Percentiles rank a stretch among this genome's conserved stretches.
Conservation (phyloP, 305 asterid genomes). For the Stenogyne calaminthoides region DNA sequence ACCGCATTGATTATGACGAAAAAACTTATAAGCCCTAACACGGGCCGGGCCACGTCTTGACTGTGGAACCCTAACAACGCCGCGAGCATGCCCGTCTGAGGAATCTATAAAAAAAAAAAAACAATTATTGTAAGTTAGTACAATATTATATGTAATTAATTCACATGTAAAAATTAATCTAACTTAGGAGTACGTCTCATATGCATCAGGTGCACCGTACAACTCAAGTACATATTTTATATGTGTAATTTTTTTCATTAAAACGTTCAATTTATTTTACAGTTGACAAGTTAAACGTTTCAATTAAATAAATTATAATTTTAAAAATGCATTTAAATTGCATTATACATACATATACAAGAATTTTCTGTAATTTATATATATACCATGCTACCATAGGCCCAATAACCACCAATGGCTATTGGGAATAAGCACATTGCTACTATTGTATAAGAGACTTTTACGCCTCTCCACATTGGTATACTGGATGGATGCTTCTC, state of each 20-base stretch:
- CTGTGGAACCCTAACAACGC: constrained; percentile 61
- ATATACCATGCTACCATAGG: constrained; percentile 67
- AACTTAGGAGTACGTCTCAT: too few species aligned
- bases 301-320: too few species aligned
- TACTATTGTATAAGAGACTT: constrained; percentile 55
- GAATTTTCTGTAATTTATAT: not conserved
- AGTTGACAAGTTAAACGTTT: too few species aligned
- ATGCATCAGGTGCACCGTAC: too few species aligned
- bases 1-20: constrained; percentile 62
- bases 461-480: constrained; percentile 97
- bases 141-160: fast-evolving
- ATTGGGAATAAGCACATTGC: constrained; percentile 82
- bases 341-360: not conserved
- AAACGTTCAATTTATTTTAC: too few species aligned
- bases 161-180: too few species aligned
- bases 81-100: constrained; percentile 68
- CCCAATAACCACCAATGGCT: constrained; percentile 86
- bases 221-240: too few species aligned
- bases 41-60: constrained; percentile 48
- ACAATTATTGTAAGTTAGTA: not conserved
- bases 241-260: too few species aligned
- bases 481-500: constrained; percentile 89
- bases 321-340: too few species aligned
- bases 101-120: constrained; percentile 41
- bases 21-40: constrained; percentile 49